These are phyloP conservation scores for Melocanna baccifera DNA, from an alignment of 176 grass and related monocot species.

Conservation along the genomic window DNA sequence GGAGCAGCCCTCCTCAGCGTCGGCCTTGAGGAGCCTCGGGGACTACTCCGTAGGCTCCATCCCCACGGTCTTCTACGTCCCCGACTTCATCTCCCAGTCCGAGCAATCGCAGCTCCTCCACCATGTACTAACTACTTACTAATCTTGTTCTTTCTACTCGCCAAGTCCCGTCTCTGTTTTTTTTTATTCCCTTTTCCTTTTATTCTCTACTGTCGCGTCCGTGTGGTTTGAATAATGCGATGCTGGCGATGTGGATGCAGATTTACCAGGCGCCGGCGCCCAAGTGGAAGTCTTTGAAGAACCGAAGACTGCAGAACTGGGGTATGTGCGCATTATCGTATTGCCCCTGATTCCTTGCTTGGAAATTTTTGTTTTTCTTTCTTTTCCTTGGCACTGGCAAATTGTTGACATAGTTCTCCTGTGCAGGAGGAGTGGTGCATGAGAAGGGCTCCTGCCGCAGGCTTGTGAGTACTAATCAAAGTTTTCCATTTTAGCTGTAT, in stretches of 20 bases:
- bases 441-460: constrained; percentile 90
- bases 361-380: not conserved
- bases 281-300: constrained; percentile 86
- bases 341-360: not conserved
- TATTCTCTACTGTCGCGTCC: not conserved
- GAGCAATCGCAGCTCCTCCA: constrained; percentile 79
- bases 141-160: not conserved
- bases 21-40: constrained; percentile 1
- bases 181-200: not conserved
- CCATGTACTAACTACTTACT: constrained; percentile 51
- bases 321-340: constrained; percentile 27
- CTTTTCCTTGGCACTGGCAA: not conserved
- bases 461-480: constrained; percentile 50
- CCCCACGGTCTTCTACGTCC: constrained; percentile 64
- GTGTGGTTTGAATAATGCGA: not conserved
- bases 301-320: constrained; percentile 91
- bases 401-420: not conserved
- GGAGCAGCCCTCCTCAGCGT: not conserved
- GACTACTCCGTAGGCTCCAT: constrained; percentile 45
- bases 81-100: constrained; percentile 60
- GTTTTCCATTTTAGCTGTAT: not conserved
- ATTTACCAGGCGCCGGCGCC: constrained; percentile 66
- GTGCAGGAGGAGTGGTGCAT: constrained; percentile 73
- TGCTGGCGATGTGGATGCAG: constrained; percentile 11
- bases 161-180: not conserved